A percentile compares a stretch with the other conserved stretches of the same genome.
These are phyloP conservation scores for Stenocarpella maydis DNA, from an alignment of 2,329 filamentous ascomycete species.

Conservation along the genomic window DNA sequence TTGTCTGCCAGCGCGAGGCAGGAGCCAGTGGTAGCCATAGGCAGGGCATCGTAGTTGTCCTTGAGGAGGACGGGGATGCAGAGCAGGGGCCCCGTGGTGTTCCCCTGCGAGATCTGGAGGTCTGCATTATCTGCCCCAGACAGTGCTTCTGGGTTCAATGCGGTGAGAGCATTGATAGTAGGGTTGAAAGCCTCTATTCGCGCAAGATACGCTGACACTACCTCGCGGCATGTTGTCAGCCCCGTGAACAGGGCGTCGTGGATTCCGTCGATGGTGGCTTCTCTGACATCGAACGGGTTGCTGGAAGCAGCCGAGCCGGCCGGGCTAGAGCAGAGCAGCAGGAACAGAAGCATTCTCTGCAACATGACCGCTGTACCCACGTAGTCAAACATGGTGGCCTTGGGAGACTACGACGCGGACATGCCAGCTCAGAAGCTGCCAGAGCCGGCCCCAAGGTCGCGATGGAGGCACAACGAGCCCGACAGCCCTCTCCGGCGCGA, in stretches of 20 bases:
- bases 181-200: constrained; percentile 66
- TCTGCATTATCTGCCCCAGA: constrained; percentile 60
- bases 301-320: constrained; percentile 4
- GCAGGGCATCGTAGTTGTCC: constrained; percentile 67
- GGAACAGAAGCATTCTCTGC: not conserved
- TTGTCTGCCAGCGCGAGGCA: constrained; percentile 58
- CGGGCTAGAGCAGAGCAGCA: not conserved
- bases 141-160: constrained; percentile 55
- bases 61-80: constrained; percentile 70
- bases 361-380: too few species aligned
- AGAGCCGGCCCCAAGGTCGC: not conserved
- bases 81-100: constrained; percentile 61
- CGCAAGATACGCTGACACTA: constrained; percentile 63
- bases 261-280: constrained; percentile 65
- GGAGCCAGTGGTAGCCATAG: constrained; percentile 66
- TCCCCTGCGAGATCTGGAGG: constrained; percentile 52
- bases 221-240: constrained; percentile 60
- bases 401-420: not conserved
- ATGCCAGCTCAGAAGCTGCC: not conserved
- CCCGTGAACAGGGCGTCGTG: constrained; percentile 63
- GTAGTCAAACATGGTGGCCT: not conserved
- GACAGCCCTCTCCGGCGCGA: not conserved
- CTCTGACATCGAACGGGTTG: constrained; percentile 58
- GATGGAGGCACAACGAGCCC: not conserved
- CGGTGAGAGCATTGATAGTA: constrained; percentile 64